Percentiles rank a stretch among this genome's conserved stretches.
These are phyloP conservation scores for Bassia scoparia DNA, from an alignment of 148 eudicot genomes.

Conservation along the genomic window DNA sequence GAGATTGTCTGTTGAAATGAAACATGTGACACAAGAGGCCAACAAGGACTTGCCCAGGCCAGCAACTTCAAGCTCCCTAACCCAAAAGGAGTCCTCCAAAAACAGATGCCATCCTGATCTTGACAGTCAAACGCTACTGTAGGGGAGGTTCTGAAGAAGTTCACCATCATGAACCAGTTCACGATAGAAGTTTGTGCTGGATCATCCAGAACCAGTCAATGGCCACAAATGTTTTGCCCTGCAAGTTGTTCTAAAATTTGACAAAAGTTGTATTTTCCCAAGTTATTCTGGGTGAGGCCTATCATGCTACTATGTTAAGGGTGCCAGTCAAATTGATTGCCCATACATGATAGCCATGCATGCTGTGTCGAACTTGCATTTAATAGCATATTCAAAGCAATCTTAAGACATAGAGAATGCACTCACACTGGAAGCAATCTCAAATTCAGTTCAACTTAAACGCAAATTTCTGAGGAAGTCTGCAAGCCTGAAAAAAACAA, in stretches of 20 bases:
- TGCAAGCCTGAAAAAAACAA: constrained; percentile 45
- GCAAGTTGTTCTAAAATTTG: neutral
- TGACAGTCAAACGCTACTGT: too few species aligned
- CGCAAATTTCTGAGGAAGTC: constrained; percentile 55
- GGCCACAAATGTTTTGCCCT: neutral
- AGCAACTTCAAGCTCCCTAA: too few species aligned
- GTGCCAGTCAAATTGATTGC: neutral
- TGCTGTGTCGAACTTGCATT: neutral
- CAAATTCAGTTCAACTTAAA: constrained; percentile 40
- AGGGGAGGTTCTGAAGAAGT: too few species aligned
- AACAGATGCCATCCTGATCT: too few species aligned
- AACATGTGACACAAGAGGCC: too few species aligned
- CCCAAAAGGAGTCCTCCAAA: too few species aligned
- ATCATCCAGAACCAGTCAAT: neutral
- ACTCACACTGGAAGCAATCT: constrained; percentile 35
- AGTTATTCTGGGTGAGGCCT: neutral
- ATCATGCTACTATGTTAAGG: neutral
- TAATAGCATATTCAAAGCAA: neutral
- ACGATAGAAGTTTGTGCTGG: neutral
- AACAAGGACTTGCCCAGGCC: too few species aligned
- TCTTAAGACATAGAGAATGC: neutral
- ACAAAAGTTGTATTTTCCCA: neutral
- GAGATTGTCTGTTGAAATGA: too few species aligned
- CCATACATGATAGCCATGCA: neutral
- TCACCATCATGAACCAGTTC: too few species aligned